phyloP scores from a whole-genome alignment of 208 protist genomes.

The Wallacemonas sp. region DNA sequence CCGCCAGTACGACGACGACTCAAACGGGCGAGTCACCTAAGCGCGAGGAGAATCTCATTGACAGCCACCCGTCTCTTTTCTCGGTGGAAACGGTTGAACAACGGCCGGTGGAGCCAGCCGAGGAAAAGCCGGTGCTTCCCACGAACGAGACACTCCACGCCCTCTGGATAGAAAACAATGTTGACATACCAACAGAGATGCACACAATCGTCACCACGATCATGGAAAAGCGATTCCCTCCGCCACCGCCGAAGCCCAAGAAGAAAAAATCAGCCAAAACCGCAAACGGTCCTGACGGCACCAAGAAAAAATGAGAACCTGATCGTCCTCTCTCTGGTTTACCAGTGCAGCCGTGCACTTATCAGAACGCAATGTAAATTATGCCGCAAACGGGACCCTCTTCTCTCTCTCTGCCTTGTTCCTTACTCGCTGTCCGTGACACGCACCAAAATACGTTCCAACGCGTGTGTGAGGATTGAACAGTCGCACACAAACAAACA shows the following conservation, averaged over 20 bases:
- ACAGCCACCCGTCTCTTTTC: background rate
- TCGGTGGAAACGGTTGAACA: background rate
- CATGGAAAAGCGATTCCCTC: constrained; percentile 55
- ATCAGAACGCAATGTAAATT: background rate
- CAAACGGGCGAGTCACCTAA: background rate
- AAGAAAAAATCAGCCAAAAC: constrained; percentile 35
- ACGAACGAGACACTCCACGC: constrained; percentile 56
- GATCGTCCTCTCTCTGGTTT: no score
- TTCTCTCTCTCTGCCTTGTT: no score
- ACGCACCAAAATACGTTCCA: no score
- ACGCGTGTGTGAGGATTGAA: no score
- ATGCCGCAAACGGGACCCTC: background rate
- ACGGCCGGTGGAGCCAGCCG: background rate
- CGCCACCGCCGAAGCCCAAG: constrained; percentile 35
- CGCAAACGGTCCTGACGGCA: background rate
- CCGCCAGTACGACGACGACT: background rate
- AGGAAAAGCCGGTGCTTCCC: constrained; percentile 5
- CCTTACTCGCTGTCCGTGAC: no score
- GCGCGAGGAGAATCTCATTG: background rate
- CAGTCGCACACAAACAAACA: no score
- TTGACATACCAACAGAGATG: constrained; percentile 40
- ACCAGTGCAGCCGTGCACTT: no score
- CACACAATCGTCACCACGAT: constrained; percentile 37
- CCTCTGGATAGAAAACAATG: constrained; percentile 61
- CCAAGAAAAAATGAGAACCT: constrained; percentile 21